A percentile compares a stretch with the other conserved stretches of the same genome.
These are phyloP conservation scores for Zoysia pacifica DNA, from an alignment of 176 grass and related monocot species.

Conservation along the genomic window DNA sequence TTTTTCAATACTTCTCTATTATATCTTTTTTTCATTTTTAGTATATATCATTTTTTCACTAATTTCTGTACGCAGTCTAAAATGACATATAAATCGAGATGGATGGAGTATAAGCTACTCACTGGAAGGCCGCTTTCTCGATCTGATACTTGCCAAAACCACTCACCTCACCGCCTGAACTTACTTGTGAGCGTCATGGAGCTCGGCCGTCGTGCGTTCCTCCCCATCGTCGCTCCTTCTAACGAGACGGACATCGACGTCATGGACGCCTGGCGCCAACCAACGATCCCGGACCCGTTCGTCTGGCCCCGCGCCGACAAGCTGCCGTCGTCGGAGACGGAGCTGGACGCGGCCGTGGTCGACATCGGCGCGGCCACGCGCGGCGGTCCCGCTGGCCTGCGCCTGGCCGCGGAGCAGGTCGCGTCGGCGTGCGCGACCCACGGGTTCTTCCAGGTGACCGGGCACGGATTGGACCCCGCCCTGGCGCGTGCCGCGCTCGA, in stretches of 20 bases:
- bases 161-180: too few species aligned
- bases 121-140: too few species aligned
- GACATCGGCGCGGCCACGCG: constrained; percentile 51
- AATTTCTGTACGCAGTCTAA: too few species aligned
- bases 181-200: neutral
- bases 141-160: too few species aligned
- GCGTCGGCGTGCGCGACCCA: constrained; percentile 54
- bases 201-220: neutral
- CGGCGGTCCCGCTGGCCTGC: constrained; percentile 23
- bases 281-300: constrained; percentile 58
- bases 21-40: too few species aligned
- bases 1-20: too few species aligned
- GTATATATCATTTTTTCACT: too few species aligned
- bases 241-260: neutral
- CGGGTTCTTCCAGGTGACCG: constrained; percentile 73
- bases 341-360: constrained; percentile 58
- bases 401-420: constrained; percentile 30
- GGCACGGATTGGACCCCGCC: constrained; percentile 50
- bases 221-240: neutral
- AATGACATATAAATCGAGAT: too few species aligned
- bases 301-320: constrained; percentile 57
- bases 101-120: too few species aligned
- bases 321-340: constrained; percentile 16
- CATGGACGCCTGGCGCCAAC: constrained; percentile 37
- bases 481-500: constrained; percentile 51